Conservation (phyloP, 768 basidiomycete species). For the Boletus rex-veris region DNA sequence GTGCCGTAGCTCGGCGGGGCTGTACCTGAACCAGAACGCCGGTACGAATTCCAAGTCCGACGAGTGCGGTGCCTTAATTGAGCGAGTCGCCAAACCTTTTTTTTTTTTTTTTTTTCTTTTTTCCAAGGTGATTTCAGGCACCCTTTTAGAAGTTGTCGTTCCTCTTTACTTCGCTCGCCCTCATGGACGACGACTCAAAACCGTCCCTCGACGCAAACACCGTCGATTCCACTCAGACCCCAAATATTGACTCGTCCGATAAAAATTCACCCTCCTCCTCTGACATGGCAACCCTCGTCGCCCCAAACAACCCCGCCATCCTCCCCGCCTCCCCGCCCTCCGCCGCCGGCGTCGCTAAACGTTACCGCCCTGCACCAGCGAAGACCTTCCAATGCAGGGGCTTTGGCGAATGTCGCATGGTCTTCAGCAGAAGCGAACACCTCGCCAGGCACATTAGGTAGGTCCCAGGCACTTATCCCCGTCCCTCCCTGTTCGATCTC, state of each 20-base stretch:
- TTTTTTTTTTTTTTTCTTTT: background rate
- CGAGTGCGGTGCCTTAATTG: conserved; percentile 36
- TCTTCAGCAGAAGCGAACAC: conserved; percentile 94
- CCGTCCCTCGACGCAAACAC: conserved; percentile 23
- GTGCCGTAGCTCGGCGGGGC: conserved; percentile 36
- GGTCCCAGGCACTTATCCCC: conserved; percentile 32
- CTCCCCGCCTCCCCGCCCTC: conserved; percentile 16
- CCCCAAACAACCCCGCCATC: conserved; percentile 16
- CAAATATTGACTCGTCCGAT: background rate
- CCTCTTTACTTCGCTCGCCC: conserved; percentile 31
- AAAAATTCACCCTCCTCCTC: conserved; percentile 7
- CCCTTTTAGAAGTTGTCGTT: conserved; percentile 32
- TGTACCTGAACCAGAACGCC: conserved; percentile 31
- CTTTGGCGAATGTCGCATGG: conserved; percentile 95
- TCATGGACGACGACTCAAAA: conserved; percentile 37
- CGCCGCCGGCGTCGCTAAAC: conserved; percentile 43
- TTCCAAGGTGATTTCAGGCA: conserved; percentile 29
- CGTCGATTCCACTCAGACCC: background rate
- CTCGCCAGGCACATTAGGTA: conserved; percentile 93
- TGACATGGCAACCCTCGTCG: conserved; percentile 36
- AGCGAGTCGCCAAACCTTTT: conserved; percentile 18
- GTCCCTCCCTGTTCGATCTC: conserved; percentile 20
- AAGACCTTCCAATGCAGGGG: conserved; percentile 96
- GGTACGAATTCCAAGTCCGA: conserved; percentile 31
- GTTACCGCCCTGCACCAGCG: conserved; percentile 79